Conservation (phyloP, 2,329 filamentous ascomycete genomes). For the Hymenoscyphus fraxineus region DNA sequence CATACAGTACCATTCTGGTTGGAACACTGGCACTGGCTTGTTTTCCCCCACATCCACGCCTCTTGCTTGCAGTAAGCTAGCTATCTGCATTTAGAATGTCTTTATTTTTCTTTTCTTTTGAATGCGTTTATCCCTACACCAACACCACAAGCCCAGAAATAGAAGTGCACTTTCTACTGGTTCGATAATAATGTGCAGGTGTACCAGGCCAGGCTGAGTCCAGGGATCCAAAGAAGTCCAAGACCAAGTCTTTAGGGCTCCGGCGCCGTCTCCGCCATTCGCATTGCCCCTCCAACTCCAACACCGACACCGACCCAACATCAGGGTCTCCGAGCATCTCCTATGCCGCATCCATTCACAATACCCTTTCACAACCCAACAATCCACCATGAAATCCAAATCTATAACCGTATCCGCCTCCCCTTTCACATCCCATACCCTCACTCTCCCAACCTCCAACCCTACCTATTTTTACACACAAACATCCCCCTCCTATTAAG, state of each 20-base stretch:
- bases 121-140: not conserved
- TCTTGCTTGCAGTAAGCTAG: not conserved
- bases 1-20: not conserved
- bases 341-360: not conserved
- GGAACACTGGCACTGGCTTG: not conserved
- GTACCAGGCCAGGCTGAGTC: not conserved
- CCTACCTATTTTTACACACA: not conserved
- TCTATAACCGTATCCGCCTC: too few species aligned
- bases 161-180: not conserved
- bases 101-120: not conserved
- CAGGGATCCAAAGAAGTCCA: not conserved
- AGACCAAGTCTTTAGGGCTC: not conserved
- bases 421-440: too few species aligned
- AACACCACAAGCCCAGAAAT: not conserved
- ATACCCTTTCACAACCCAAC: not conserved
- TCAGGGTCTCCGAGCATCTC: not conserved
- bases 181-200: too few species aligned
- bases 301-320: not conserved
- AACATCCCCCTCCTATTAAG: conserved; percentile 8
- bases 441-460: not conserved
- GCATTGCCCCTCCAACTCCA: not conserved
- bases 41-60: not conserved
- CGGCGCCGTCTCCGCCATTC: conserved; percentile 1
- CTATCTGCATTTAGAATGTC: not conserved
- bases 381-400: too few species aligned